Evolutionary conservation across 768 basidiomycete genomes (phyloP).

Genomic region (Russula sp.): DNA sequence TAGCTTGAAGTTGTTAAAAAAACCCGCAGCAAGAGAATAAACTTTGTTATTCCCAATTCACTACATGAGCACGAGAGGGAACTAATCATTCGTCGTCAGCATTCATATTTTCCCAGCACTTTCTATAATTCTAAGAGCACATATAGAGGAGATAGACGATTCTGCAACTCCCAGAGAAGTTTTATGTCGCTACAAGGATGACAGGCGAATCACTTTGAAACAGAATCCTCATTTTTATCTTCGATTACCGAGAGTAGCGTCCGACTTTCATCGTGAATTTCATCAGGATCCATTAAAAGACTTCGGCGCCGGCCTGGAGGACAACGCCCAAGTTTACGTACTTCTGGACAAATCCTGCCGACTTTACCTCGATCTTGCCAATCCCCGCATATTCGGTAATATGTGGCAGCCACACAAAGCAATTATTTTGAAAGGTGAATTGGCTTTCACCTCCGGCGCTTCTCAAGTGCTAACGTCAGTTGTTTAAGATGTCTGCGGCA

Average conservation of each 20-base stretch:
- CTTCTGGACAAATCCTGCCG: background rate
- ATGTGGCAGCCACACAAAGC: background rate
- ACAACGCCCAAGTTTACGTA: background rate
- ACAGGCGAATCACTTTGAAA: background rate
- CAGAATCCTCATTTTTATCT: too few relatives aligned
- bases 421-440: background rate
- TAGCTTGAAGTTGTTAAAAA: background rate
- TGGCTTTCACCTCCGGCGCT: too few relatives aligned
- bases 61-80: background rate
- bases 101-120: background rate
- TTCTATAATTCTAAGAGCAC: background rate
- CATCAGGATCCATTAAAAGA: too few relatives aligned
- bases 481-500: background rate
- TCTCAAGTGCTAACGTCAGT: background rate
- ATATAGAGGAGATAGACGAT: too few relatives aligned
- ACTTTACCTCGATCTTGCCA: background rate
- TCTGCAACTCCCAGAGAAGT: too few relatives aligned
- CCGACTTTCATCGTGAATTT: too few relatives aligned
- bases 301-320: too few relatives aligned
- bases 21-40: background rate
- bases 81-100: background rate
- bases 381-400: constrained; percentile 1
- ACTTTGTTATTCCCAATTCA: background rate
- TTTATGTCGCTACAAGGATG: too few relatives aligned
- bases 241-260: too few relatives aligned